Evolutionary conservation across 1,284 basidiomycete genomes (phyloP).

Genomic region (Hemileia vastatrix): DNA sequence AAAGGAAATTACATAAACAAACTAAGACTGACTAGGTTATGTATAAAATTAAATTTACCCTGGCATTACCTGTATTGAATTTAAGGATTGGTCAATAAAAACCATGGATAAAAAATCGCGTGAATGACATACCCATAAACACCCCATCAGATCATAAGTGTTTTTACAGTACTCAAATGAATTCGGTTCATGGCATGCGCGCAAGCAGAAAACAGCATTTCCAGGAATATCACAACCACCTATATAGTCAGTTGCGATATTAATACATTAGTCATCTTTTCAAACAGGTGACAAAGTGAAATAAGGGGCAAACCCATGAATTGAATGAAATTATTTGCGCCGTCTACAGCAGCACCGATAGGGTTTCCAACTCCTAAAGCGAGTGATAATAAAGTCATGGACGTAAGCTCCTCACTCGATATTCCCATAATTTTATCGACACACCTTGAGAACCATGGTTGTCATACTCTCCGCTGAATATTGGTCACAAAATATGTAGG

Average conservation of each 20-base stretch:
- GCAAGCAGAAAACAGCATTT: constrained; percentile 31
- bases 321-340: constrained; percentile 31
- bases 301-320: constrained; percentile 24
- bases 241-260: neutral
- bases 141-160: constrained; percentile 36
- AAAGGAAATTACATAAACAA: neutral
- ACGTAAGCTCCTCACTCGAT: neutral
- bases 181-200: constrained; percentile 29
- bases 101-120: too few relatives aligned
- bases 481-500: neutral
- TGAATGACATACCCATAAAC: constrained; percentile 22
- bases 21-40: neutral
- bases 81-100: too few relatives aligned
- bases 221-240: constrained; percentile 39
- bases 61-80: too few relatives aligned
- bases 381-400: neutral
- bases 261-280: neutral
- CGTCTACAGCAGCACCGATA: constrained; percentile 33
- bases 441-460: constrained; percentile 24
- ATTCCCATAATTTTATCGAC: neutral
- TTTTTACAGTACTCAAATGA: constrained; percentile 34
- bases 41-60: neutral
- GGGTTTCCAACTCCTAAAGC: constrained; percentile 34
- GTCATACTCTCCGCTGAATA: constrained; percentile 20
- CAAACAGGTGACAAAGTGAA: neutral